phyloP scores from a whole-genome alignment of 345 rosid genomes.

The Clarkia xantiana region DNA sequence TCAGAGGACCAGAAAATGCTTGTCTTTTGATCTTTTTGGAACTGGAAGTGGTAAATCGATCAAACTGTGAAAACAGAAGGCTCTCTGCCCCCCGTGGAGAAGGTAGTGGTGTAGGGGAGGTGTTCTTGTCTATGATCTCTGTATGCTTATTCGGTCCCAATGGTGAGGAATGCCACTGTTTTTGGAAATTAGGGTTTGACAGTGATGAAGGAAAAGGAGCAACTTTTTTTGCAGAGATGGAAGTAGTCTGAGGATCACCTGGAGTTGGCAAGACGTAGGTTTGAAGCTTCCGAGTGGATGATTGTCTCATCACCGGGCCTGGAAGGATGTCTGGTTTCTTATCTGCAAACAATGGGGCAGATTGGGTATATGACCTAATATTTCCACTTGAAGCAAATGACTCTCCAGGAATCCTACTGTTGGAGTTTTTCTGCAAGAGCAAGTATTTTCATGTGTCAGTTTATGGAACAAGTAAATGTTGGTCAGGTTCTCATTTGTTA shows the following conservation, averaged over 20 bases:
- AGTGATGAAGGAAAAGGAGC: conserved; percentile 19
- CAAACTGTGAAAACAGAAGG: conserved; percentile 29
- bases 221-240: conserved; percentile 22
- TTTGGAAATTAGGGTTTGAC: conserved; percentile 21
- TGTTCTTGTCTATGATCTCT: conserved; percentile 19
- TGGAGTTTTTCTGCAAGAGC: conserved; percentile 38
- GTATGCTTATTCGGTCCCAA: conserved; percentile 31
- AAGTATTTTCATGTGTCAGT: not conserved
- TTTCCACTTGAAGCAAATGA: conserved; percentile 30
- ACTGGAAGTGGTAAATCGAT: conserved; percentile 21
- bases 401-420: conserved; percentile 16
- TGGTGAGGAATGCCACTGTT: conserved; percentile 66
- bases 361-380: conserved; percentile 32
- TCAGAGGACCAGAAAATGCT: conserved; percentile 68
- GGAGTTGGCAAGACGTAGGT: conserved; percentile 90
- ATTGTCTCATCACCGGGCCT: conserved; percentile 39
- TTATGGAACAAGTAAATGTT: not conserved
- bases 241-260: conserved; percentile 33
- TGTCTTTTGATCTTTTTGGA: conserved; percentile 46
- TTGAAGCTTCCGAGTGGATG: conserved; percentile 43
- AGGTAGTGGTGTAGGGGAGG: conserved; percentile 29
- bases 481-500: conserved; percentile 3
- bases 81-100: conserved; percentile 43
- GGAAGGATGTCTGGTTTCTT: conserved; percentile 30
- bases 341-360: conserved; percentile 68